These are phyloP conservation scores for Macaranga tanarius DNA, from an alignment of 441 rosid genomes.

Conservation along the genomic window DNA sequence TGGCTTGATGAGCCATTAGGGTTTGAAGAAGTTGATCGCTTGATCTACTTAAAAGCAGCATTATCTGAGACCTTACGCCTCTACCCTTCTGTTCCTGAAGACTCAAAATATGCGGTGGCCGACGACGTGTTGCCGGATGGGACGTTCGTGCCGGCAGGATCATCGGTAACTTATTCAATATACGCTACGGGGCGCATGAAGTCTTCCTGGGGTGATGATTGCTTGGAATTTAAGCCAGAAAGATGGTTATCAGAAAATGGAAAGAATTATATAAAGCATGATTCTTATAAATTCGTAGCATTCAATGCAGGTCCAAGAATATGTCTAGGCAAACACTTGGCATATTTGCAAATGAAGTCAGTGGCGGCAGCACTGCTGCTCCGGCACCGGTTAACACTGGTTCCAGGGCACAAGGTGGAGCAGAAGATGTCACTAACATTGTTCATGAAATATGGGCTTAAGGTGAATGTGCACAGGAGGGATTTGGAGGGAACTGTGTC, in stretches of 20 bases:
- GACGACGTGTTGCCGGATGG: conserved; percentile 94
- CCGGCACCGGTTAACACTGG: conserved; percentile 67
- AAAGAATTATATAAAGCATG: conserved; percentile 48
- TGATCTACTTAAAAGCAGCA: conserved; percentile 82
- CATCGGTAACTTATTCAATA: conserved; percentile 89
- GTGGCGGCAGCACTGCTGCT: conserved; percentile 74
- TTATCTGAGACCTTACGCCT: conserved; percentile 82
- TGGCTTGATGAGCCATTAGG: conserved; percentile 72
- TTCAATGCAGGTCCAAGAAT: conserved; percentile 94
- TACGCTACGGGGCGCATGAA: conserved; percentile 89
- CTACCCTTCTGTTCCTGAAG: conserved; percentile 93
- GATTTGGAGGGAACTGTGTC: conserved; percentile 45
- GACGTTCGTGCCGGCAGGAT: conserved; percentile 89
- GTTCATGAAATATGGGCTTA: conserved; percentile 87
- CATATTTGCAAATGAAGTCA: conserved; percentile 93
- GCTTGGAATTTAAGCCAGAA: conserved; percentile 80
- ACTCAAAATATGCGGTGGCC: conserved; percentile 76
- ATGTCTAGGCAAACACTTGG: conserved; percentile 81
- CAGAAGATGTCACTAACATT: conserved; percentile 95
- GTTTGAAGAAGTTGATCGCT: conserved; percentile 72
- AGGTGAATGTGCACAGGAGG: conserved; percentile 62
- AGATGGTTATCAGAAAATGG: conserved; percentile 81
- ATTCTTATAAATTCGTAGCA: conserved; percentile 80
- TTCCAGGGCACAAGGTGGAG: conserved; percentile 74
- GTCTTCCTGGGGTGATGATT: conserved; percentile 89